Base-by-base conservation (phyloP, 192 early-diverging fungal species). In the Linnemannia exigua region DNA sequence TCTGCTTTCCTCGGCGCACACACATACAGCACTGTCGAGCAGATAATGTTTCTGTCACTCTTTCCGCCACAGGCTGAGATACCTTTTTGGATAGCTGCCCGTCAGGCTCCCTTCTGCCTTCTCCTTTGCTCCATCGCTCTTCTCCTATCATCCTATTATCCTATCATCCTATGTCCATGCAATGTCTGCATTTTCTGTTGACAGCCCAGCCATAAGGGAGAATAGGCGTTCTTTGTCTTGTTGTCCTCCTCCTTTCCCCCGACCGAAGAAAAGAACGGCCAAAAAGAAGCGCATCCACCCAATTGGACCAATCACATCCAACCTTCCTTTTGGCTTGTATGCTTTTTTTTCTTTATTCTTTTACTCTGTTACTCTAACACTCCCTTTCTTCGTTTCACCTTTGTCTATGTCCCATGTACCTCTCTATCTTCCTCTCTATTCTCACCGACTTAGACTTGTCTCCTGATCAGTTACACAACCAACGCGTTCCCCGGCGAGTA, bases 401-500 rank as follows among this genome's bases (percentile, higher is more conserved):
- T 63, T 63, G 58, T 33, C 25, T 63, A 63, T 63, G 9, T 33
- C 58, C 31, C 58, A 28, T 61, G 28, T 31, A 63, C 58, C 58
- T 63, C 58, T n/a, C 51, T 54, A 20, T 54, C 22, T 54, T 16
- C 17, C 47, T 48, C 51, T 52, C 50, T 51, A 12, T 51, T 19
- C 5, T 20, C 20, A 17, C 20, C 52, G 9, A n/a, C 96, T 95
- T 63, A 99, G 89, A 99, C 98, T 48, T 99, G 98, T 87, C 93
- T 98, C 46, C 89, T 99, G 76, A 99, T 99, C 90, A 94, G 92
- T 88, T 99, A 99, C 92, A 99, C 98, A 17, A 99, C 98, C 79
- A 99, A 99, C 91, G 98, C 98, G 44, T 99, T 99, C 90, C 98
- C 98, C 25, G 98, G 98, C 79, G 98, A 99, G 91, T 99, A 99